Evolutionary conservation across 768 basidiomycete species (phyloP).

Genomic region (Boletus rufocinnamomeus): DNA sequence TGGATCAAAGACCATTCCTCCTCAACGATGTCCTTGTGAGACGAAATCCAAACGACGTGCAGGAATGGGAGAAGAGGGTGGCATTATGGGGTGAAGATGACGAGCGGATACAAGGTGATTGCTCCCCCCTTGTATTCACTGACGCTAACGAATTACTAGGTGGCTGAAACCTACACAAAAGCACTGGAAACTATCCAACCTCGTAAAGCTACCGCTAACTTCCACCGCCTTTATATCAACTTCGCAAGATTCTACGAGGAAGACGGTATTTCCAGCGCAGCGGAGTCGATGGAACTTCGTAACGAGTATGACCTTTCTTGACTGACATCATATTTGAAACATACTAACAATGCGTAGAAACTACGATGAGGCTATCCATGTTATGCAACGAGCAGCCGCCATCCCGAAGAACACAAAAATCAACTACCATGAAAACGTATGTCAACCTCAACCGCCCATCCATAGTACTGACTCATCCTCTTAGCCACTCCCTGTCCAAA

Average conservation of each 20-base stretch:
- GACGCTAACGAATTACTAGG: constrained; percentile 44
- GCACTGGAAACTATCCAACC: constrained; percentile 88
- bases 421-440: constrained; percentile 93
- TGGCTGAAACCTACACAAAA: constrained; percentile 89
- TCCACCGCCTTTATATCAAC: constrained; percentile 89
- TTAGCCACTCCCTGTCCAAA: constrained; percentile 82
- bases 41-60: constrained; percentile 95
- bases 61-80: constrained; percentile 98
- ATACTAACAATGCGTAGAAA: constrained; percentile 57
- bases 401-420: constrained; percentile 88
- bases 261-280: constrained; percentile 78
- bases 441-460: constrained; percentile 16
- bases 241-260: constrained; percentile 99
- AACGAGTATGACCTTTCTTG: constrained; percentile 69
- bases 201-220: constrained; percentile 85
- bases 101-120: constrained; percentile 63
- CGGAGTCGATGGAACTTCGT: constrained; percentile 89
- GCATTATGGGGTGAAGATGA: constrained; percentile 93
- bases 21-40: constrained; percentile 93
- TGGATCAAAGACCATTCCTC: constrained; percentile 93
- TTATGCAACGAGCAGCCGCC: constrained; percentile 96
- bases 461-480: constrained; percentile 16
- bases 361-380: constrained; percentile 91
- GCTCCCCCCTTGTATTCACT: background rate
- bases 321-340: background rate